Percentiles rank a stretch among this genome's conserved stretches.
phyloP scores from a whole-genome alignment of 2,329 filamentous ascomycete species.

The Lasiodiplodia gonubiensis region DNA sequence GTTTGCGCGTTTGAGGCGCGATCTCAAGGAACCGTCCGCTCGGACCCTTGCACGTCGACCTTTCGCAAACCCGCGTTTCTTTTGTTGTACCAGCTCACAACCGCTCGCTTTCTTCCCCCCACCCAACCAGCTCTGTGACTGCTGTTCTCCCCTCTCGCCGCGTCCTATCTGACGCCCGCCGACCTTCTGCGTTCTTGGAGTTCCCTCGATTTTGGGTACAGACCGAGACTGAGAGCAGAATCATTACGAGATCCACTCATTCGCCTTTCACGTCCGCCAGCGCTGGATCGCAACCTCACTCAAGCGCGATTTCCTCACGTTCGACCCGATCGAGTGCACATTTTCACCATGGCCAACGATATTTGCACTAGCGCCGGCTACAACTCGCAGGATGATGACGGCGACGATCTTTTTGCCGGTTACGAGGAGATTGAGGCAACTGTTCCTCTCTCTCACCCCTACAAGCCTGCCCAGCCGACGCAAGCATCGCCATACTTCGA shows the following conservation, averaged over 20 bases:
- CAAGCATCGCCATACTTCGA: neutral
- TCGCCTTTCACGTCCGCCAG: neutral
- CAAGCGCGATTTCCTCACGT: neutral
- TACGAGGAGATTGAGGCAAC: conserved; percentile 59
- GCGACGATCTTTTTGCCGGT: conserved; percentile 57
- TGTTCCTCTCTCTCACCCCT: conserved; percentile 32
- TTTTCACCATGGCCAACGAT: conserved; percentile 4
- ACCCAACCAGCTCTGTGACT: neutral
- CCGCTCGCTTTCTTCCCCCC: neutral
- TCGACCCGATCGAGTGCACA: neutral
- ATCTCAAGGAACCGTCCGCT: neutral
- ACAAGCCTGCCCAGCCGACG: neutral
- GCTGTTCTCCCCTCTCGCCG: neutral
- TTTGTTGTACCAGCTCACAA: neutral
- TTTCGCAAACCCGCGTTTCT: neutral
- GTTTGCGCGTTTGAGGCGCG: neutral
- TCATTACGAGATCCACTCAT: neutral
- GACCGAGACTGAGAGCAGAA: neutral
- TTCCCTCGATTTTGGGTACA: neutral
- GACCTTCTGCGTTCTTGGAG: neutral
- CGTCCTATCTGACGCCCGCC: neutral
- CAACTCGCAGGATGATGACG: conserved; percentile 50
- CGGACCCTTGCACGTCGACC: conserved; percentile 12
- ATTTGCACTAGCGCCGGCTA: neutral
- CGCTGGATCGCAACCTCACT: neutral